Percentiles rank a stretch among this genome's conserved stretches.
These are phyloP conservation scores for Pluteus cervinus DNA, from an alignment of 768 basidiomycete species.

Conservation along the genomic window DNA sequence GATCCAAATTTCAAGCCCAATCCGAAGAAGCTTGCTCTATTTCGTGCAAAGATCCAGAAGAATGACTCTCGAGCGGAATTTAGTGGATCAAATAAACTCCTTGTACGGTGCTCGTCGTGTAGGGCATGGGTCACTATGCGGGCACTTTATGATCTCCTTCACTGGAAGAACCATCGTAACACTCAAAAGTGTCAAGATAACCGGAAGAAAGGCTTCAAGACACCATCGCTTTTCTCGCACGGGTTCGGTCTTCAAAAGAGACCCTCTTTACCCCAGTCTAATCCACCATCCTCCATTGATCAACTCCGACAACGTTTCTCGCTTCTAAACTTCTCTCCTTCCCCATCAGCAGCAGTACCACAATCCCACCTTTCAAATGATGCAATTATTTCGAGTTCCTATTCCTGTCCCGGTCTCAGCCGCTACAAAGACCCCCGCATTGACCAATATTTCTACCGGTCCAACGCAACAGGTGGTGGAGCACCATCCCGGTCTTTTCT, in stretches of 20 bases:
- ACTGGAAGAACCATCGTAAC: conserved; percentile 10
- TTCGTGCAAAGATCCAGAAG: conserved; percentile 11
- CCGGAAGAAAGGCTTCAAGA: no score
- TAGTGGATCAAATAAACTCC: no score
- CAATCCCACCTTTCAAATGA: no score
- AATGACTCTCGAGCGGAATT: no score
- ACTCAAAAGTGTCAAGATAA: conserved; percentile 7
- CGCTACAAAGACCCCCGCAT: conserved; percentile 5
- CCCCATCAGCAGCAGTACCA: no score
- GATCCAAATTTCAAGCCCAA: no score
- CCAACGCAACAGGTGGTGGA: conserved; percentile 7
- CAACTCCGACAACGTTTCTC: no score
- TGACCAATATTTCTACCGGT: conserved; percentile 7
- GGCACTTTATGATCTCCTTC: conserved; percentile 9
- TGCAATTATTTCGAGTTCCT: no score
- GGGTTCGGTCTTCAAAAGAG: conserved; percentile 4
- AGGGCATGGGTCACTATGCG: conserved; percentile 12
- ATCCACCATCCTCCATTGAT: not conserved
- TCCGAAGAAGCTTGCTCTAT: no score
- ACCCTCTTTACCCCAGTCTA: not conserved
- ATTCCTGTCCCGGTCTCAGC: conserved; percentile 11
- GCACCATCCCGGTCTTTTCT: conserved; percentile 5
- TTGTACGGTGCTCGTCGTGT: conserved; percentile 12
- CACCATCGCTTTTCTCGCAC: no score
- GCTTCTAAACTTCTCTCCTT: no score